Percentiles rank a stretch among this genome's conserved stretches.
These are phyloP conservation scores for Lyophyllum decastes DNA, from an alignment of 768 basidiomycete genomes.

Conservation along the genomic window DNA sequence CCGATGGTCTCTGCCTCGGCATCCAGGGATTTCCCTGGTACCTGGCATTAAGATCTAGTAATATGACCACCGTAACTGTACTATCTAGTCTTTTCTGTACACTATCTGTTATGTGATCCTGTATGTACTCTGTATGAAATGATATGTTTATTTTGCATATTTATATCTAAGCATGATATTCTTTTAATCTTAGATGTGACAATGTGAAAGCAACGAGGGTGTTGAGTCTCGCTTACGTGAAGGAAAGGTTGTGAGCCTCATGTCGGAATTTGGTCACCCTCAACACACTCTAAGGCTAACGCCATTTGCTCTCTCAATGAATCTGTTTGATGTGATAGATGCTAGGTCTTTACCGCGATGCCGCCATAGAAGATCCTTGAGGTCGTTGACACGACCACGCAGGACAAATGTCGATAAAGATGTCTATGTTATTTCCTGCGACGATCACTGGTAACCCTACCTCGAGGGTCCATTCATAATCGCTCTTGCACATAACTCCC, in stretches of 20 bases:
- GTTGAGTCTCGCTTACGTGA: slow-evolving; percentile 11
- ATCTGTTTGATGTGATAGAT: background rate
- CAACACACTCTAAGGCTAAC: background rate
- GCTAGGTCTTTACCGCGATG: background rate
- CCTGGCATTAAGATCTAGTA: slow-evolving; percentile 38
- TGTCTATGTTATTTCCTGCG: background rate
- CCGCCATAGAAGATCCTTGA: background rate
- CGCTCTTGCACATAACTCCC: background rate
- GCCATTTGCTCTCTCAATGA: background rate
- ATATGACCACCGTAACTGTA: background rate
- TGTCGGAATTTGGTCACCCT: slow-evolving; percentile 3
- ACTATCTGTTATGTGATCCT: background rate
- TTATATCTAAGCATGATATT: background rate
- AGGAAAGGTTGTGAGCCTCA: slow-evolving; percentile 12
- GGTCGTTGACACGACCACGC: background rate
- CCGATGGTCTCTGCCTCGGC: slow-evolving; percentile 37
- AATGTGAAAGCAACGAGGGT: slow-evolving; percentile 15
- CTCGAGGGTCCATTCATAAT: background rate
- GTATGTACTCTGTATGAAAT: background rate
- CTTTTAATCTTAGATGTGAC: slow-evolving; percentile 15
- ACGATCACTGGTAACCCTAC: background rate
- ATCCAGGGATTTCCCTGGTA: slow-evolving; percentile 41
- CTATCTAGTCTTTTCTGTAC: background rate
- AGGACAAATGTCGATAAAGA: background rate
- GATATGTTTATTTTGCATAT: background rate